Evolutionary conservation across 1,284 basidiomycete genomes (phyloP), one percentile per base, ranked within the genome.

Genomic region (Trametes versicolor): DNA sequence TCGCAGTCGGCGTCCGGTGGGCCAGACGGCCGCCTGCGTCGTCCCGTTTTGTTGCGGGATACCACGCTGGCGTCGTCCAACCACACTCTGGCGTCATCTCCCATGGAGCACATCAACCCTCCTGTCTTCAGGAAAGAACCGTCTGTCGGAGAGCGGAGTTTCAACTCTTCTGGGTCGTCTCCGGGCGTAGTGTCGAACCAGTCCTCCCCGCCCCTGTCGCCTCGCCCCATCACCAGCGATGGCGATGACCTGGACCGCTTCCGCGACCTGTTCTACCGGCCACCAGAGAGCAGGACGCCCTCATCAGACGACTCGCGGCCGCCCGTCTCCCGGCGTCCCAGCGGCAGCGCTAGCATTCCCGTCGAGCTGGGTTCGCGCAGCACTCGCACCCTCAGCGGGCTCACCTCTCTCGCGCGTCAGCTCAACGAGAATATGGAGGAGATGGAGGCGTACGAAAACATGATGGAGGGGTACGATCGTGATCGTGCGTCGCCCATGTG

Each of bases 231-330:
- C 48, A 84, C 85, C 19, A 83, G 80, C 61, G 79, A 82, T 0
- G 88, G 90, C 63, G 88, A 90, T 62, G 89, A 91, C 67, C 79
- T 92, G 6, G 88, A 90, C 29, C 82, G 84, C 27, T 93, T 89
- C 79, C 84, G 84, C 39, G 88, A 92, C 71, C 78, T 93, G 13
- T 93, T 93, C 76, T 92, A 90, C 72, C 80, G 80, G 50, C 85
- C 87, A 67, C 71, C 65, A 9, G 65, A 70, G 58, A 61, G 50
- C 52, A 32, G 58, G 17, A 65, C 68, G 41, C 64, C 66, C 1
- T 67, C 68, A 23, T 48, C 65, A 6, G 64, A 69, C 17, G 60
- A 61, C 25, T 39, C 65, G 63, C 61, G 67, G 27, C 66, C 74
- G 58, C 75, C 75, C 15, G 43, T 66, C 36, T 66, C 71, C 27